Evolutionary conservation across 768 basidiomycete genomes (phyloP).

Genomic region (Candolleomyces efflorescens): DNA sequence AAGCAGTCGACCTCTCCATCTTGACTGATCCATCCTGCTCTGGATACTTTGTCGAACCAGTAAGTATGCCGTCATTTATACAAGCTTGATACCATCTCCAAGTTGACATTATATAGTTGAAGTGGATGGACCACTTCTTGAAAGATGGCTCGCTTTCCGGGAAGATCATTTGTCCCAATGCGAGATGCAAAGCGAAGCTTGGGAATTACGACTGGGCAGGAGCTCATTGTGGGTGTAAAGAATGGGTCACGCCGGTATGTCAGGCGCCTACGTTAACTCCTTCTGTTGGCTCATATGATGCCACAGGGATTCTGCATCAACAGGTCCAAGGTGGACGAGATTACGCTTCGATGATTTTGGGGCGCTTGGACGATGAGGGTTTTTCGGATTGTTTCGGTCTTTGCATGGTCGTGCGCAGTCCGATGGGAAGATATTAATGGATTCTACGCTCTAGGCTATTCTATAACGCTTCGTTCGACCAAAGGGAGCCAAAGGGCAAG

Average conservation of each 20-base stretch:
- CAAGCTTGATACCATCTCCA: too few species aligned
- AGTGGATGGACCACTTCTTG: conserved; percentile 92
- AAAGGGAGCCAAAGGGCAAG: too few species aligned
- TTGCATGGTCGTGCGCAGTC: not conserved
- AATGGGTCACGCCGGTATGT: conserved; percentile 89
- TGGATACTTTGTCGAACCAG: conserved; percentile 95
- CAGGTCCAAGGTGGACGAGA: conserved; percentile 63
- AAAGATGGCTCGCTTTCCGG: conserved; percentile 72
- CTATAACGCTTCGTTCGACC: too few species aligned
- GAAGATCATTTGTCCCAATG: conserved; percentile 89
- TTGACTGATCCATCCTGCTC: conserved; percentile 82
- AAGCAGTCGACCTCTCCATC: conserved; percentile 26
- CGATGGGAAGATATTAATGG: too few species aligned
- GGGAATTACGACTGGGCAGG: conserved; percentile 99
- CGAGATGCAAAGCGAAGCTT: conserved; percentile 85
- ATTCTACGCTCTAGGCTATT: too few species aligned
- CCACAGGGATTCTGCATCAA: conserved; percentile 60
- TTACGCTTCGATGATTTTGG: conserved; percentile 21
- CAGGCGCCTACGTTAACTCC: not conserved
- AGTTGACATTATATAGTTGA: too few species aligned
- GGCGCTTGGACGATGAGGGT: not conserved
- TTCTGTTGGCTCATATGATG: not conserved
- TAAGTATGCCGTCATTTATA: conserved; percentile 35
- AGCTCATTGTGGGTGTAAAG: conserved; percentile 83
- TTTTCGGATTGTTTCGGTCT: not conserved